Evolutionary conservation across 164 flowering plant genomes (phyloP).

Genomic region (Aristolochia contorta): DNA sequence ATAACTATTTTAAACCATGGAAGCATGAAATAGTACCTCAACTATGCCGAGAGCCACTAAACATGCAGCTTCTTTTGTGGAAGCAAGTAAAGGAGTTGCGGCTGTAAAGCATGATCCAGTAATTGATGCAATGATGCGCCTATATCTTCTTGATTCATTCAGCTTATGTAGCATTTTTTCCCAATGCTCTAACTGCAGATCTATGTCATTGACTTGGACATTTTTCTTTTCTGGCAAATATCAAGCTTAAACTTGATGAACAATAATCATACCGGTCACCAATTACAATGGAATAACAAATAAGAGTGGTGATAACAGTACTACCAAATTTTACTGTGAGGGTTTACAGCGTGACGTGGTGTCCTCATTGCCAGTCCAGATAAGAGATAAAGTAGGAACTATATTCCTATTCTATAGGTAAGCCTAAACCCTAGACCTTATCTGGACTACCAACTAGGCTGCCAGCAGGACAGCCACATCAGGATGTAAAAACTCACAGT

Average conservation of each 20-base stretch:
- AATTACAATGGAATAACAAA: not conserved
- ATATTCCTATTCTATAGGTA: no score
- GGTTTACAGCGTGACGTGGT: no score
- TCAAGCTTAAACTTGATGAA: not conserved
- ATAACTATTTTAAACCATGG: no score
- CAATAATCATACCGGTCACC: not conserved
- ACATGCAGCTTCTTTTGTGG: conserved; percentile 46
- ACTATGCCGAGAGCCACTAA: conserved; percentile 62
- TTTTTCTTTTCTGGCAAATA: no score
- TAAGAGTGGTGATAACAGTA: no score
- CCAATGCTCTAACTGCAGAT: conserved; percentile 33
- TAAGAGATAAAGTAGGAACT: no score
- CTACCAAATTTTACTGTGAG: no score
- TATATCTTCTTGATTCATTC: conserved; percentile 54
- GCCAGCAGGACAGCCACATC: no score
- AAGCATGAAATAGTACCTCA: conserved; percentile 38
- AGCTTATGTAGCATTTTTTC: conserved; percentile 45
- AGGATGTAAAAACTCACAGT: no score
- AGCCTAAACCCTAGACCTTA: no score
- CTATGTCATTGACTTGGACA: conserved; percentile 1
- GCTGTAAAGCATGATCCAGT: conserved; percentile 60
- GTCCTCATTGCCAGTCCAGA: no score
- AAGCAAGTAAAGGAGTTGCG: conserved; percentile 69
- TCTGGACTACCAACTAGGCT: no score
- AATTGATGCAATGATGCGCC: conserved; percentile 71